A percentile compares a stretch with the other conserved stretches of the same genome.
Evolutionary conservation across 2,329 filamentous ascomycete genomes (phyloP).

Genomic region (Ploettnerulaceae sp.): DNA sequence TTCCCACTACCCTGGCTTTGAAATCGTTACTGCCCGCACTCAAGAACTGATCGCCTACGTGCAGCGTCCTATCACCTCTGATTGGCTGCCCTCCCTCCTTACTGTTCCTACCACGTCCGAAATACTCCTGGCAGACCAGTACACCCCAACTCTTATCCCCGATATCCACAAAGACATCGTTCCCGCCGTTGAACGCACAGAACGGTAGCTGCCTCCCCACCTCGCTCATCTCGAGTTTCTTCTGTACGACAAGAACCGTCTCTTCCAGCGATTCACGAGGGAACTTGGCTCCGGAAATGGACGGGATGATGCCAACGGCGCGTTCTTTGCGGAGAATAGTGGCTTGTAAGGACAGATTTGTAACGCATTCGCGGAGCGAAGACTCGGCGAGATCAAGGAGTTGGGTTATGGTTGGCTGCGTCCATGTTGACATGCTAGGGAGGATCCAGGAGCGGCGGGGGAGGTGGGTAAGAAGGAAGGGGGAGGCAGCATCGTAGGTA

Average conservation of each 20-base stretch:
- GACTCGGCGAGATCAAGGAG: conserved; percentile 88
- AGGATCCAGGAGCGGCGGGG: conserved; percentile 66
- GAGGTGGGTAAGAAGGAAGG: conserved; percentile 64
- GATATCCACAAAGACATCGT: conserved; percentile 97
- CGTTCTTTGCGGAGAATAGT: conserved; percentile 82
- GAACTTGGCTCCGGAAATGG: conserved; percentile 58
- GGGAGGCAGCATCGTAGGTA: conserved; percentile 61
- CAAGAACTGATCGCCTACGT: conserved; percentile 95
- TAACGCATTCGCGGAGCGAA: conserved; percentile 75
- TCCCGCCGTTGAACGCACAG: conserved; percentile 96
- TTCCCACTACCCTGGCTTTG: conserved; percentile 85
- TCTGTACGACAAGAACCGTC: conserved; percentile 90
- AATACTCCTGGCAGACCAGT: conserved; percentile 84
- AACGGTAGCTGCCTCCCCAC: conserved; percentile 72
- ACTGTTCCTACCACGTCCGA: conserved; percentile 50
- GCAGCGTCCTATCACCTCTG: conserved; percentile 72
- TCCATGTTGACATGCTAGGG: conserved; percentile 73
- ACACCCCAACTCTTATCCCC: conserved; percentile 98
- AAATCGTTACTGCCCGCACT: conserved; percentile 96
- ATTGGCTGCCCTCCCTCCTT: conserved; percentile 40
- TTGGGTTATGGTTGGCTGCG: conserved; percentile 67
- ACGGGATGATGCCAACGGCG: conserved; percentile 73
- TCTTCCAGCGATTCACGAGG: conserved; percentile 89
- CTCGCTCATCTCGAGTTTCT: conserved; percentile 76
- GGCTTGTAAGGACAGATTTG: conserved; percentile 74